Conservation (phyloP, 768 basidiomycete genomes). For the Hortiboletus flavorubellus region DNA sequence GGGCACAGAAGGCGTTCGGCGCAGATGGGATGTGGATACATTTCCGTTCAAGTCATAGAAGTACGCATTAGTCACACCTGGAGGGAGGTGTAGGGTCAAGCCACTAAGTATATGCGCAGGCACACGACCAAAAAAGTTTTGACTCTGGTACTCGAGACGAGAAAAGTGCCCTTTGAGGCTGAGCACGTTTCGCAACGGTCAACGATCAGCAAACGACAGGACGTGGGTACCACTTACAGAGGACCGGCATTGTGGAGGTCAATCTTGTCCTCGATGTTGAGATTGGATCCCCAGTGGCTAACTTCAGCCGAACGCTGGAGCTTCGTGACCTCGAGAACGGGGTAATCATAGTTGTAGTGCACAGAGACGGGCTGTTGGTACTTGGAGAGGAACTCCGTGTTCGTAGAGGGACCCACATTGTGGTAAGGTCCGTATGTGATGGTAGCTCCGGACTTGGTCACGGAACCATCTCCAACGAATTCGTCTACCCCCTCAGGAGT, state of each 20-base stretch:
- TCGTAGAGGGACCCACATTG: conserved; percentile 63
- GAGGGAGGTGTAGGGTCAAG: conserved; percentile 76
- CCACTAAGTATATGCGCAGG: conserved; percentile 68
- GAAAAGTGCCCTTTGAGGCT: conserved; percentile 97
- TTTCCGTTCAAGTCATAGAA: conserved; percentile 94
- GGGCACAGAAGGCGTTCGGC: conserved; percentile 60
- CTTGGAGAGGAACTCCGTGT: conserved; percentile 49
- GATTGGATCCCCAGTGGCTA: conserved; percentile 94
- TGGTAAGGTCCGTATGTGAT: conserved; percentile 89
- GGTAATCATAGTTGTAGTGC: conserved; percentile 81
- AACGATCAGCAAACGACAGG: neutral
- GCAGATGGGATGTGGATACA: conserved; percentile 89
- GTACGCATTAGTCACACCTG: conserved; percentile 79
- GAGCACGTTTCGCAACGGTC: neutral
- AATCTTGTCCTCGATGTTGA: conserved; percentile 91
- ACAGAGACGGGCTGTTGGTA: conserved; percentile 66
- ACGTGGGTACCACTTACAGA: conserved; percentile 49
- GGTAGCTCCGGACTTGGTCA: conserved; percentile 72
- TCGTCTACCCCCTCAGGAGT: conserved; percentile 57
- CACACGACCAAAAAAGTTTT: conserved; percentile 65
- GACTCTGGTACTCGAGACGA: conserved; percentile 81
- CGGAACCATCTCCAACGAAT: conserved; percentile 58
- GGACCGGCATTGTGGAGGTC: conserved; percentile 88
- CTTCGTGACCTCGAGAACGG: conserved; percentile 70
- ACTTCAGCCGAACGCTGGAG: conserved; percentile 82